A percentile compares a stretch with the other conserved stretches of the same genome.
Evolutionary conservation across 225 moss, liverwort and hornwort species (phyloP).

Genomic region (Anthoceros angustus): DNA sequence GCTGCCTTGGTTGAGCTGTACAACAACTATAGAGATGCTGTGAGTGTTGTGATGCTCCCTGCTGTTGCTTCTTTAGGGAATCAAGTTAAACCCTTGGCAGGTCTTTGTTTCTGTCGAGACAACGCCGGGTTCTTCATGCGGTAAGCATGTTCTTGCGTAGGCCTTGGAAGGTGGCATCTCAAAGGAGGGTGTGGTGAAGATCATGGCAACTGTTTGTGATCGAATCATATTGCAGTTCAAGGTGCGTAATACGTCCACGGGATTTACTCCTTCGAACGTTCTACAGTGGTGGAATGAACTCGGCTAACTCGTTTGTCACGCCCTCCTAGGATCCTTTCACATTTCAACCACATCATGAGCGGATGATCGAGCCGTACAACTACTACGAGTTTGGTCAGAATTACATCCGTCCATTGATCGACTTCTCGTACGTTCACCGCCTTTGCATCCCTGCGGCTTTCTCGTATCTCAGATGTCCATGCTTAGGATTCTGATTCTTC

Average conservation of each 20-base stretch:
- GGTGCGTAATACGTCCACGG: constrained; percentile 20
- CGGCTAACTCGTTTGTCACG: neutral
- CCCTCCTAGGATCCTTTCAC: constrained; percentile 58
- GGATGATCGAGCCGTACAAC: constrained; percentile 74
- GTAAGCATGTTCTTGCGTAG: constrained; percentile 13
- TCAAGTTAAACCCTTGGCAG: neutral
- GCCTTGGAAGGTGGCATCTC: constrained; percentile 56
- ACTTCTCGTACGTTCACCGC: constrained; percentile 45
- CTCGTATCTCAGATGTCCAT: neutral
- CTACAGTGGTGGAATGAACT: neutral
- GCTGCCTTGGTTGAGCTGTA: constrained; percentile 73
- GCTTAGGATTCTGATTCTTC: neutral
- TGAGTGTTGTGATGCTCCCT: constrained; percentile 12
- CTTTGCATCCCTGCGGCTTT: no score
- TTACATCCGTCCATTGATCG: constrained; percentile 77
- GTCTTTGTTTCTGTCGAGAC: neutral
- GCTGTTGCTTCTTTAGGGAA: neutral
- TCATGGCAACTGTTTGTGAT: constrained; percentile 77
- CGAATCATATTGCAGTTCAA: constrained; percentile 78
- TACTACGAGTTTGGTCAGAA: constrained; percentile 92
- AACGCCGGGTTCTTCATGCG: no score
- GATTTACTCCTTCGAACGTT: neutral
- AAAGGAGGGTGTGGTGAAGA: constrained; percentile 26
- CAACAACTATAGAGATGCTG: constrained; percentile 79
- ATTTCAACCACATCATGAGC: constrained; percentile 61